Conservation (phyloP, 345 rosid species). For the Citrus mangshanensis region DNA sequence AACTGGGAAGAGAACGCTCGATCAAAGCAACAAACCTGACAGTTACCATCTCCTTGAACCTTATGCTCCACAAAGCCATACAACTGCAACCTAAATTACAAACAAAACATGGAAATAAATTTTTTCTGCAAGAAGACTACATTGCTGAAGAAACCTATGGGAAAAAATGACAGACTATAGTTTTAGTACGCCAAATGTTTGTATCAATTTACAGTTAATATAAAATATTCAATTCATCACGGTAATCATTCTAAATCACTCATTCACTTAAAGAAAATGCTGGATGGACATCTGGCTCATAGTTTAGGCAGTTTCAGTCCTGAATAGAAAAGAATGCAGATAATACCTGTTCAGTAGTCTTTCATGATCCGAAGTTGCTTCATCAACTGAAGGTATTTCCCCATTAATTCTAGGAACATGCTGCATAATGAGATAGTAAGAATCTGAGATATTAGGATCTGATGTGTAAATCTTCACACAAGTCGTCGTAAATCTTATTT, state of each 20-base stretch:
- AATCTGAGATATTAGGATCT: background rate
- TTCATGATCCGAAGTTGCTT: conserved; percentile 93
- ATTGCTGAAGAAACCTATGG: background rate
- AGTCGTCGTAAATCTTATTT: background rate
- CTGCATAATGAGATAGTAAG: conserved; percentile 34
- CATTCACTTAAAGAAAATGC: conserved; percentile 1
- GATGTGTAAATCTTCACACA: background rate
- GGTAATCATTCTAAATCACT: background rate
- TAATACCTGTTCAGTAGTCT: conserved; percentile 72
- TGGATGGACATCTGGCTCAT: background rate
- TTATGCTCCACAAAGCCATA: conserved; percentile 53
- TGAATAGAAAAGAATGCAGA: background rate
- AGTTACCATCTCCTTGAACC: conserved; percentile 83
- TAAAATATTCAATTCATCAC: background rate
- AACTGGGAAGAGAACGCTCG: background rate
- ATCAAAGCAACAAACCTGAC: conserved; percentile 48
- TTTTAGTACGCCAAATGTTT: background rate
- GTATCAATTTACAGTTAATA: background rate
- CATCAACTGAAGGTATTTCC: conserved; percentile 89
- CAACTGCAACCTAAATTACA: conserved; percentile 45
- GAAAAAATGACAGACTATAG: background rate
- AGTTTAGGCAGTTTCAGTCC: conserved; percentile 1
- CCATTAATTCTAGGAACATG: conserved; percentile 93
- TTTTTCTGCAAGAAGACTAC: background rate
- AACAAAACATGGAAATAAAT: background rate